These are phyloP conservation scores for Clavulina sp. DNA, from an alignment of 768 basidiomycete genomes.

Conservation along the genomic window DNA sequence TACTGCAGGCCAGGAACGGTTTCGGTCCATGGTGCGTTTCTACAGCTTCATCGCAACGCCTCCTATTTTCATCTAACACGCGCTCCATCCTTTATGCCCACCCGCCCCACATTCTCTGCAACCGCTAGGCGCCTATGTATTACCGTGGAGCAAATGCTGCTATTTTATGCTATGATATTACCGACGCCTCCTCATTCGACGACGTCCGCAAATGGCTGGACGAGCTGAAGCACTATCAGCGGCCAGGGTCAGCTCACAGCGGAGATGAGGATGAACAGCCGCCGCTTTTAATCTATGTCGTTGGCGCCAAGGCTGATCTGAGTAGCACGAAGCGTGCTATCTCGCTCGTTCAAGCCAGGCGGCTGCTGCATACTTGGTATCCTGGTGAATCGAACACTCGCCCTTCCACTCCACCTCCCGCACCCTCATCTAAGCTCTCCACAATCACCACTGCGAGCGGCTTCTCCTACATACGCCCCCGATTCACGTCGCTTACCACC, in stretches of 20 bases:
- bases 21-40: slow-evolving; percentile 61
- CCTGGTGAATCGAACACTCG: no score
- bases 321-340: slow-evolving; percentile 11
- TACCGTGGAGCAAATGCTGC: slow-evolving; percentile 93
- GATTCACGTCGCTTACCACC: slow-evolving; percentile 56
- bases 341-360: slow-evolving; percentile 54
- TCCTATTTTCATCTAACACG: not conserved
- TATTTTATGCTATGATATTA: slow-evolving; percentile 87
- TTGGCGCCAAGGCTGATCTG: slow-evolving; percentile 55
- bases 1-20: slow-evolving; percentile 86
- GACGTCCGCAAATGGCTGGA: slow-evolving; percentile 82
- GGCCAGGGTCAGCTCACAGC: slow-evolving; percentile 2
- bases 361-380: slow-evolving; percentile 74
- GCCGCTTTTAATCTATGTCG: slow-evolving; percentile 84
- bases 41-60: slow-evolving; percentile 8
- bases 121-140: slow-evolving; percentile 78
- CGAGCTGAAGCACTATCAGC: slow-evolving; percentile 26
- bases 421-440: slow-evolving; percentile 18
- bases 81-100: not conserved
- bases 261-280: slow-evolving; percentile 34
- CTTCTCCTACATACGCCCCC: slow-evolving; percentile 59
- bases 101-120: not conserved
- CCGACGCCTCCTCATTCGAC: slow-evolving; percentile 72
- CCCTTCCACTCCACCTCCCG: slow-evolving; percentile 57
- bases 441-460: not conserved